Percentiles rank a stretch among this genome's conserved stretches.
phyloP scores from a whole-genome alignment of 495 filamentous ascomycete species.

The Aspergillus panamensis region DNA sequence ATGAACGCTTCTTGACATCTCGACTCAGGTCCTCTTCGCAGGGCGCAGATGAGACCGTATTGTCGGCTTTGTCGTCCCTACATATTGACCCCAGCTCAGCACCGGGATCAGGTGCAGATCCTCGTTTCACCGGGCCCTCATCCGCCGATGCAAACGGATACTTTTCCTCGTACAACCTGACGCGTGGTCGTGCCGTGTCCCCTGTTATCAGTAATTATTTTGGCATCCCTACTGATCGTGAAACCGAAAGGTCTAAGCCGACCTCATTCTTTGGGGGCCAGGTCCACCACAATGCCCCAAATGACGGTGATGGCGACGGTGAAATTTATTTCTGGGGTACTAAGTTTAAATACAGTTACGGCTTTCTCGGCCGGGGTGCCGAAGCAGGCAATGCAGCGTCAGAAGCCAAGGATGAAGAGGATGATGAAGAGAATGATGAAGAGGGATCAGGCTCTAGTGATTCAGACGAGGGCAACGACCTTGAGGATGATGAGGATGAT shows the following conservation, averaged over 20 bases:
- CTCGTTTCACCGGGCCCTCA: conserved; percentile 26
- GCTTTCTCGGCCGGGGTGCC: conserved; percentile 36
- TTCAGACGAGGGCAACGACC: conserved; percentile 43
- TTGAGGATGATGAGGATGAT: conserved; percentile 44
- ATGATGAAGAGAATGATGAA: conserved; percentile 36
- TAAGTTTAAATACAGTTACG: conserved; percentile 43
- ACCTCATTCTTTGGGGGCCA: conserved; percentile 38
- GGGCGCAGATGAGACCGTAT: conserved; percentile 24
- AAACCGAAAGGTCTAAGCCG: conserved; percentile 32
- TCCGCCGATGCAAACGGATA: conserved; percentile 26
- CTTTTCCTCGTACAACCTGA: conserved; percentile 38
- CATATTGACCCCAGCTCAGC: conserved; percentile 34
- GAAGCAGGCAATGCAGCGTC: conserved; percentile 27
- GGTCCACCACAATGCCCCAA: conserved; percentile 36
- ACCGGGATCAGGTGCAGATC: conserved; percentile 26
- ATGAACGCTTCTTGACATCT: conserved; percentile 11
- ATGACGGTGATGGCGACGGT: conserved; percentile 55
- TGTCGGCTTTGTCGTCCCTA: conserved; percentile 27
- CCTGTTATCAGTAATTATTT: conserved; percentile 46
- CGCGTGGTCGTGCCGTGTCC: conserved; percentile 38
- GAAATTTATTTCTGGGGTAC: conserved; percentile 65
- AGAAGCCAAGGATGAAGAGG: conserved; percentile 27
- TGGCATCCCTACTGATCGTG: conserved; percentile 39
- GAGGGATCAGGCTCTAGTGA: conserved; percentile 27
- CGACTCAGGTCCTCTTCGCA: conserved; percentile 32